Conservation (phyloP, 805 yeast genomes). For the Metschnikowia vanudenii region DNA sequence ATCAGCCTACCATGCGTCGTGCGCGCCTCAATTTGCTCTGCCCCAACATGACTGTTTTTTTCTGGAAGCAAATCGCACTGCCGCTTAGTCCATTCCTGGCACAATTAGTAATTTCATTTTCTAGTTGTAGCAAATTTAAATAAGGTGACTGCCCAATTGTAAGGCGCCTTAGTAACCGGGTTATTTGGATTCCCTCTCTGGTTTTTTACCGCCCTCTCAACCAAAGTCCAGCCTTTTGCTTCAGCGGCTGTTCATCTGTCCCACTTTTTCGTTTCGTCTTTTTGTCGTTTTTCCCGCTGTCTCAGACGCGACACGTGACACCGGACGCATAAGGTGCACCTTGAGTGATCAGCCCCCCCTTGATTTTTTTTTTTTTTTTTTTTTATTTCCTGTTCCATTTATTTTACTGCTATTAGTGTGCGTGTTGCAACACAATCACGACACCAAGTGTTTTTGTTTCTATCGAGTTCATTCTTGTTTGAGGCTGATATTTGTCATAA, state of each 20-base stretch:
- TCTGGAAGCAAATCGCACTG: no score
- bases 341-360: slow-evolving; percentile 1
- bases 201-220: neutral
- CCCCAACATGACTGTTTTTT: no score
- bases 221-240: no score
- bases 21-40: no score
- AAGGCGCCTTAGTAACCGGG: no score
- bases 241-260: no score
- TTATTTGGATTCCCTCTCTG: neutral
- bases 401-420: slow-evolving; percentile 1
- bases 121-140: no score
- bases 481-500: neutral
- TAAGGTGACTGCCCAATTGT: no score
- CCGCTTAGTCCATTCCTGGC: no score
- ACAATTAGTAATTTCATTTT: no score
- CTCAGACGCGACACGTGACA: neutral
- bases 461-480: neutral
- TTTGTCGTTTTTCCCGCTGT: neutral
- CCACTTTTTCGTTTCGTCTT: neutral
- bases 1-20: no score
- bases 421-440: slow-evolving; percentile 5
- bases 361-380: neutral
- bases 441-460: neutral
- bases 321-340: neutral
- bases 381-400: neutral